phyloP scores from a whole-genome alignment of 768 basidiomycete species.

The Tremella mesenterica region DNA sequence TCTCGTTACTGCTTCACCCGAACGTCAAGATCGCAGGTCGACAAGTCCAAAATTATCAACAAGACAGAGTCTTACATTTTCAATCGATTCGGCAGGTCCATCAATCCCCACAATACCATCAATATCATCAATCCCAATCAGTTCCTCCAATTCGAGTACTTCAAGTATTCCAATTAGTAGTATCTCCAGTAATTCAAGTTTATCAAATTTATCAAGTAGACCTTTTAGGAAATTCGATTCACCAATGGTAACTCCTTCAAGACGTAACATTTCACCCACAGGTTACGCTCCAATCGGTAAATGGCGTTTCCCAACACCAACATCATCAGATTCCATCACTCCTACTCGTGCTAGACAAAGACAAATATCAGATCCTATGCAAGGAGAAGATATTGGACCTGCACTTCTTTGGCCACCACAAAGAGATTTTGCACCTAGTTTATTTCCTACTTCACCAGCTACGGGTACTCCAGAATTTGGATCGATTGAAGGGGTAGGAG shows the following conservation, averaged over 20 bases:
- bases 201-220: too few relatives aligned
- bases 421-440: slow-evolving; percentile 14
- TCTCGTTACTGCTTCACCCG: slow-evolving; percentile 34
- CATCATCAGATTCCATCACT: slow-evolving; percentile 12
- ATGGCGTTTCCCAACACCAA: slow-evolving; percentile 29
- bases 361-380: background rate
- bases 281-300: slow-evolving; percentile 25
- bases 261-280: slow-evolving; percentile 7
- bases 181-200: too few relatives aligned
- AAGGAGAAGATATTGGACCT: slow-evolving; percentile 1
- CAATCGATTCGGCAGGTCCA: slow-evolving; percentile 25
- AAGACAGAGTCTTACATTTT: slow-evolving; percentile 44
- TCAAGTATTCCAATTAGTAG: too few relatives aligned
- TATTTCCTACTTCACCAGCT: slow-evolving; percentile 28
- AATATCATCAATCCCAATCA: too few relatives aligned
- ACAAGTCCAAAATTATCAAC: slow-evolving; percentile 22
- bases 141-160: too few relatives aligned
- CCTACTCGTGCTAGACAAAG: slow-evolving; percentile 11
- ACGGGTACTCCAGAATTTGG: slow-evolving; percentile 15
- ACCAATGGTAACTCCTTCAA: slow-evolving; percentile 9
- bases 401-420: slow-evolving; percentile 30
- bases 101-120: too few relatives aligned
- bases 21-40: slow-evolving; percentile 8
- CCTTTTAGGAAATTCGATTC: slow-evolving; percentile 8
- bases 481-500: background rate